A percentile compares a stretch with the other conserved stretches of the same genome.
phyloP scores from a whole-genome alignment of 306 rosid species.

The Sicyos edulis region DNA sequence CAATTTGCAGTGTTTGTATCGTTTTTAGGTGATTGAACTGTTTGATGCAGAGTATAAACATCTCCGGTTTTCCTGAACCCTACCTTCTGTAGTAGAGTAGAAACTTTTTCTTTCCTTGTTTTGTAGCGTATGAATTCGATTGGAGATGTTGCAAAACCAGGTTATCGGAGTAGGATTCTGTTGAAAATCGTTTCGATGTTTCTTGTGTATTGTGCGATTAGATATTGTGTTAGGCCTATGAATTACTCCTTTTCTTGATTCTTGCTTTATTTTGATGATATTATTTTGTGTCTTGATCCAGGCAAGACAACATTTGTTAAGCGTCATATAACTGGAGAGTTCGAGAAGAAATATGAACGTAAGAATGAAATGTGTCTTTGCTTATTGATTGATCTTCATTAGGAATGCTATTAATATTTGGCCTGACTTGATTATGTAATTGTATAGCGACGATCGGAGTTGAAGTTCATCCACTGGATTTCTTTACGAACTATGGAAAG shows the following conservation, averaged over 20 bases:
- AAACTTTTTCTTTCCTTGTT: background rate
- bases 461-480: conserved; percentile 33
- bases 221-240: conserved; percentile 12
- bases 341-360: conserved; percentile 33
- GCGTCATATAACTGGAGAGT: conserved; percentile 31
- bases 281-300: background rate
- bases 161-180: background rate
- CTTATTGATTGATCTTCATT: background rate
- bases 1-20: background rate
- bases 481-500: conserved; percentile 28
- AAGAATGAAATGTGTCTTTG: background rate
- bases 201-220: background rate
- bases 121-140: background rate
- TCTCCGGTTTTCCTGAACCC: background rate
- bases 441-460: conserved; percentile 31
- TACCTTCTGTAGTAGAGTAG: background rate
- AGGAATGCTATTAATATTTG: background rate
- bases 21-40: background rate
- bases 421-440: background rate
- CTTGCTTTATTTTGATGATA: background rate
- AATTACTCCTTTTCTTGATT: background rate
- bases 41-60: background rate
- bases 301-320: conserved; percentile 33
- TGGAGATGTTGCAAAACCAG: background rate
- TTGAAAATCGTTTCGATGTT: background rate